Conservation (phyloP, 2,329 filamentous ascomycete species). For the Didymella pinodella region DNA sequence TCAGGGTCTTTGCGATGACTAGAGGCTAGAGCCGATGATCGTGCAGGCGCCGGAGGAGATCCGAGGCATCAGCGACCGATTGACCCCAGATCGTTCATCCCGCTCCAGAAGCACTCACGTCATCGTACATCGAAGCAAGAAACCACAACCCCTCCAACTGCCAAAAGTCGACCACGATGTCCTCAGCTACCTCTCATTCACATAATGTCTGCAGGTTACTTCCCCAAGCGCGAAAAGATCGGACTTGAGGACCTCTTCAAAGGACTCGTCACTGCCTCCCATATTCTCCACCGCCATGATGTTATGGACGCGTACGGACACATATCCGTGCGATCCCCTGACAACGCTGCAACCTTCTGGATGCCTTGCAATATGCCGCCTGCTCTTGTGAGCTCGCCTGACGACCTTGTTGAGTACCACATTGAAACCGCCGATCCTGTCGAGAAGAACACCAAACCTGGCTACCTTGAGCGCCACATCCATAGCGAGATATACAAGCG, state of each 20-base stretch:
- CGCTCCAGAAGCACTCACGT: slow-evolving; percentile 25
- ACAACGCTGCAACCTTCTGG: slow-evolving; percentile 57
- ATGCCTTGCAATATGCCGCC: slow-evolving; percentile 55
- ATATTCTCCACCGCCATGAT: slow-evolving; percentile 62
- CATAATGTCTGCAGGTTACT: slow-evolving; percentile 49
- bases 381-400: slow-evolving; percentile 52
- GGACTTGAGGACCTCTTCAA: slow-evolving; percentile 50
- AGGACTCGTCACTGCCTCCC: slow-evolving; percentile 56
- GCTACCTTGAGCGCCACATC: slow-evolving; percentile 56
- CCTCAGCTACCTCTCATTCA: not conserved
- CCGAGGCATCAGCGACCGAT: slow-evolving; percentile 9
- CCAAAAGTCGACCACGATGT: slow-evolving; percentile 9
- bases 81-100: slow-evolving; percentile 8
- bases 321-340: slow-evolving; percentile 61
- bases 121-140: slow-evolving; percentile 27
- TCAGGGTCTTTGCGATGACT: not conserved
- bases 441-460: slow-evolving; percentile 44
- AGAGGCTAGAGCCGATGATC: not conserved
- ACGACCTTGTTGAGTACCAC: slow-evolving; percentile 56
- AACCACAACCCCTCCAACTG: slow-evolving; percentile 7
- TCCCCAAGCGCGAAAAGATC: slow-evolving; percentile 50
- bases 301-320: slow-evolving; percentile 65
- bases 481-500: slow-evolving; percentile 57
- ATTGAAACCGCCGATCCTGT: slow-evolving; percentile 52
- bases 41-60: not conserved